Percentiles rank a stretch among this genome's conserved stretches.
These are phyloP conservation scores for Fusarium guadeloupense DNA, from an alignment of 2,329 filamentous ascomycete species.

Conservation along the genomic window DNA sequence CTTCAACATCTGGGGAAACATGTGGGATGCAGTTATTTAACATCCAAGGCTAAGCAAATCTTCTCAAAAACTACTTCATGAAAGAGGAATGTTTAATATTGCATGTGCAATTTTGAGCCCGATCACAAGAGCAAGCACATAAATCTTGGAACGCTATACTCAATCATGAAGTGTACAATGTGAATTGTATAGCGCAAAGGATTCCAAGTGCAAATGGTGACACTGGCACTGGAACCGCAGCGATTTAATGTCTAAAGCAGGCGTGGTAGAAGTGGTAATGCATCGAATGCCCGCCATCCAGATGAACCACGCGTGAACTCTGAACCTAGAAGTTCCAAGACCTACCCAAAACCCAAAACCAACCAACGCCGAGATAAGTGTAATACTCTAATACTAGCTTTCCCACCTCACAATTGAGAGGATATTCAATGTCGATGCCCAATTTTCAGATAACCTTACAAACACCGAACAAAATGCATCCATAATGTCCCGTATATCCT, in stretches of 20 bases:
- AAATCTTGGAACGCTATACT: no score
- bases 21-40: background rate
- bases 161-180: background rate
- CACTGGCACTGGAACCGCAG: background rate
- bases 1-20: conserved; percentile 21
- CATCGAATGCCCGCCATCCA: background rate
- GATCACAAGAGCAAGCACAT: no score
- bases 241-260: background rate
- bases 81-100: no score
- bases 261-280: background rate
- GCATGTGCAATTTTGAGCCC: no score
- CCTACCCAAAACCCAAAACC: conserved; percentile 4
- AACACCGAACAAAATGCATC: conserved; percentile 23
- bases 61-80: no score
- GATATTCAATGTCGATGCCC: conserved; percentile 5
- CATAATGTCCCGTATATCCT: background rate
- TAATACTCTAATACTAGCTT: background rate
- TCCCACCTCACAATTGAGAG: background rate
- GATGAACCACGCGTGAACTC: conserved; percentile 1
- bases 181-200: background rate
- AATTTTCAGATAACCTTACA: background rate
- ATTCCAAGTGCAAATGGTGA: background rate
- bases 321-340: background rate
- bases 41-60: no score
- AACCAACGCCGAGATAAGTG: conserved; percentile 10